phyloP scores from a whole-genome alignment of 768 basidiomycete species.

The Calocybe gangraenosa region DNA sequence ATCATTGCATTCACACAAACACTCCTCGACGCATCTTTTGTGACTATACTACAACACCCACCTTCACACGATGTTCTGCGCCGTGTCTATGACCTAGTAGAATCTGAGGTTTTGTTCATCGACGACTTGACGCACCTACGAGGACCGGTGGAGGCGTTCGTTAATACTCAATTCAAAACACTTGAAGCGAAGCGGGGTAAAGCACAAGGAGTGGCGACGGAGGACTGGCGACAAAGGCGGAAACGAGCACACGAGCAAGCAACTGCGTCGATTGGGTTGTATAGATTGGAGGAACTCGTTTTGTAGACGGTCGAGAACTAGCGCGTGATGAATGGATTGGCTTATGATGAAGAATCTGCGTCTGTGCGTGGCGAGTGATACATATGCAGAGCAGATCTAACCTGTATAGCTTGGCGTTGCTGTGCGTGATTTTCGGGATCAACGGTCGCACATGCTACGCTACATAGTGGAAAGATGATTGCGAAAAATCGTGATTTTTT shows the following conservation, averaged over 20 bases:
- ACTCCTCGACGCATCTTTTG: conserved; percentile 69
- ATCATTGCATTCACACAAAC: conserved; percentile 57
- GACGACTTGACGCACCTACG: conserved; percentile 52
- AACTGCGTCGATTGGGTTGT: conserved; percentile 54
- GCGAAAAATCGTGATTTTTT: too few relatives aligned
- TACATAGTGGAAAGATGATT: too few relatives aligned
- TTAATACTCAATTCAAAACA: conserved; percentile 45
- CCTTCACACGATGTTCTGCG: conserved; percentile 54
- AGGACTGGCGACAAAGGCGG: conserved; percentile 53
- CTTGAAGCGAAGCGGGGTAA: conserved; percentile 31
- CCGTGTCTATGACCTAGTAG: conserved; percentile 44
- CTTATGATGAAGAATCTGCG: too few relatives aligned
- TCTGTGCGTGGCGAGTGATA: too few relatives aligned
- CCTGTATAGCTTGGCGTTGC: too few relatives aligned
- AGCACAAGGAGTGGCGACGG: conserved; percentile 18
- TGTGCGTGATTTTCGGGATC: too few relatives aligned
- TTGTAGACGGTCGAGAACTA: conserved; percentile 28
- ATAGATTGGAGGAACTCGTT: conserved; percentile 69
- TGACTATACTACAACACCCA: conserved; percentile 59
- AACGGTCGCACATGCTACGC: too few relatives aligned
- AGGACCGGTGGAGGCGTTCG: conserved; percentile 62
- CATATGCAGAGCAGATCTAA: too few relatives aligned
- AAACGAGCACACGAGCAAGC: conserved; percentile 51
- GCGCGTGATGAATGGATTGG: too few relatives aligned
- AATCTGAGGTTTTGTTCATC: conserved; percentile 49